phyloP scores from a whole-genome alignment of 768 basidiomycete genomes.

The Suillus placidus region DNA sequence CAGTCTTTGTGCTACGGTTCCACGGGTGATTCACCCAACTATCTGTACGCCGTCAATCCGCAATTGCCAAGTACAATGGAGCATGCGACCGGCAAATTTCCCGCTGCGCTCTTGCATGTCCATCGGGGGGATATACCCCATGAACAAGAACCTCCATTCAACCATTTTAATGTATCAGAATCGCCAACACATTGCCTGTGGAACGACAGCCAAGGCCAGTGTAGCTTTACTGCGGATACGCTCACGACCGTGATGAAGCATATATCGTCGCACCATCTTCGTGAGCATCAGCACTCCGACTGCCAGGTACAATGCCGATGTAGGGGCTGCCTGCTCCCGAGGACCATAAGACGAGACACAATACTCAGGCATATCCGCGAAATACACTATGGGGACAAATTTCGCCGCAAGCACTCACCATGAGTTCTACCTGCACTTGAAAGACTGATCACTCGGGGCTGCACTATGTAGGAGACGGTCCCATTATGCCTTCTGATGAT shows the following conservation, averaged over 20 bases:
- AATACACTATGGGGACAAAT: conserved; percentile 3
- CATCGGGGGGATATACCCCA: background rate
- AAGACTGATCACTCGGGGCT: background rate
- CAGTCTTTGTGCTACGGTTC: background rate
- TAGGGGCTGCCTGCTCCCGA: background rate
- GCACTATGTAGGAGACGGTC: background rate
- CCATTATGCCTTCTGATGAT: background rate
- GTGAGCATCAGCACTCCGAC: background rate
- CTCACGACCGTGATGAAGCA: background rate
- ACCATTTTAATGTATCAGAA: background rate
- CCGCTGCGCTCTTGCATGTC: background rate
- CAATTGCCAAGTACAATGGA: background rate
- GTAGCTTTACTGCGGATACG: background rate
- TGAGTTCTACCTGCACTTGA: background rate
- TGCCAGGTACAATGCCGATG: conserved; percentile 1
- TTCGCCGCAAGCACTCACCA: background rate
- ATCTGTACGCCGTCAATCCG: background rate
- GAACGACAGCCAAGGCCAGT: background rate
- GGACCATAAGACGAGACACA: conserved; percentile 1
- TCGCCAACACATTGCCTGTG: background rate
- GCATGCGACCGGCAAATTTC: background rate
- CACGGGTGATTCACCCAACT: background rate
- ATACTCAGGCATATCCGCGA: conserved; percentile 1
- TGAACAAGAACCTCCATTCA: background rate
- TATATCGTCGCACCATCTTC: background rate